A percentile compares a stretch with the other conserved stretches of the same genome.
These are phyloP conservation scores for Colletotrichum filicis DNA, from an alignment of 2,329 filamentous ascomycete species.

Conservation along the genomic window DNA sequence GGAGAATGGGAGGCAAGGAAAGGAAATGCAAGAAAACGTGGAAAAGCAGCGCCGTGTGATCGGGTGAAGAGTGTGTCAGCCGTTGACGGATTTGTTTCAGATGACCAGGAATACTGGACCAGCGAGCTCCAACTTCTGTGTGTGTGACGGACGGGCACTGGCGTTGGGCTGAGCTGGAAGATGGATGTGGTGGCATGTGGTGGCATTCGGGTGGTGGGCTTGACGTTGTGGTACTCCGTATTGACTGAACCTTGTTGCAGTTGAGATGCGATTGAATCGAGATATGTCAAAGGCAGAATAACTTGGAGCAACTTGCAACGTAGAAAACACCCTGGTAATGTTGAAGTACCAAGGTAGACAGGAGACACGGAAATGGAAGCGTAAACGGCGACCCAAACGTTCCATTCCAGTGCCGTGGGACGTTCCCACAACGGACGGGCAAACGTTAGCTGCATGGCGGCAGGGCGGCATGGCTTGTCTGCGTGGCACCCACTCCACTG, in stretches of 20 bases:
- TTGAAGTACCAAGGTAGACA: neutral
- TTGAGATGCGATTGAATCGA: neutral
- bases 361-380: neutral
- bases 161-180: neutral
- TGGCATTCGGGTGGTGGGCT: neutral
- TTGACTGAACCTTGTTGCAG: neutral
- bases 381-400: neutral
- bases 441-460: constrained; percentile 1
- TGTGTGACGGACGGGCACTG: constrained; percentile 3
- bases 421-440: neutral
- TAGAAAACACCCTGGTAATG: too few species aligned
- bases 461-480: neutral
- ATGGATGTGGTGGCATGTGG: neutral
- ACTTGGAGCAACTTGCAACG: too few species aligned
- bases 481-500: constrained; percentile 8
- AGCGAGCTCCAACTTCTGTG: constrained; percentile 3
- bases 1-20: neutral
- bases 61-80: constrained; percentile 28
- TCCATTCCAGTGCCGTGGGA: neutral
- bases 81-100: constrained; percentile 33
- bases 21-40: neutral
- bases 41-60: constrained; percentile 15
- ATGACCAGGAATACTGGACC: constrained; percentile 29
- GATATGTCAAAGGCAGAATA: too few species aligned
- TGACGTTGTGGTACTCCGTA: neutral